These are phyloP conservation scores for Euphorbia lathyris DNA, from an alignment of 345 rosid species.

Conservation along the genomic window DNA sequence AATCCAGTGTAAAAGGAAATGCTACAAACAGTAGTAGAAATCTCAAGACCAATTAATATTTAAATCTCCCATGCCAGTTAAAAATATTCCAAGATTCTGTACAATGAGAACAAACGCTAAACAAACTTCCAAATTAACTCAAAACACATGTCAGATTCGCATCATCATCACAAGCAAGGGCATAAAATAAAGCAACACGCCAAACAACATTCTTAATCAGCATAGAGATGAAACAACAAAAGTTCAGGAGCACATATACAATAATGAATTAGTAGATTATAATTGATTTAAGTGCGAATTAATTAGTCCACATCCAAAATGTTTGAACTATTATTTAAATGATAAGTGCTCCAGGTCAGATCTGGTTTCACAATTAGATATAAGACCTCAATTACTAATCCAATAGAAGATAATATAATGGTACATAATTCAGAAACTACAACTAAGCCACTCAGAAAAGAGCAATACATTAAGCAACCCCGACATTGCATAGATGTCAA, in stretches of 20 bases:
- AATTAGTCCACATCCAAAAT: not conserved
- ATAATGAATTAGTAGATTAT: not conserved
- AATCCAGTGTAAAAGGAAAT: not conserved
- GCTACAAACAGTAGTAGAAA: not conserved
- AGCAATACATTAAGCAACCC: conserved; percentile 79
- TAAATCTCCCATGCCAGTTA: not conserved
- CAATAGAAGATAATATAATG: not conserved
- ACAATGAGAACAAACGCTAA: not conserved
- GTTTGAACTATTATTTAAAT: not conserved
- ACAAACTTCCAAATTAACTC: not conserved
- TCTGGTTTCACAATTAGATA: not conserved
- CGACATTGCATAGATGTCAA: conserved; percentile 74
- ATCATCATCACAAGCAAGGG: not conserved
- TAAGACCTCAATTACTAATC: not conserved
- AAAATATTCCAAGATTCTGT: not conserved
- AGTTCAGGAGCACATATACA: not conserved
- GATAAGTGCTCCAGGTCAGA: not conserved
- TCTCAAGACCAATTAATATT: not conserved
- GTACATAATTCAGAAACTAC: conserved; percentile 9
- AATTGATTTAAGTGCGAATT: not conserved
- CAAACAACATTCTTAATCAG: not conserved
- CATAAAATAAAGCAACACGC: not conserved
- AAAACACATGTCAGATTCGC: not conserved
- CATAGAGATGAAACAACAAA: not conserved
- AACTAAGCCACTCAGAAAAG: conserved; percentile 10